Base-by-base conservation (phyloP, 1,284 basidiomycete genomes). In the Cutaneotrichosporon arboriforme region DNA sequence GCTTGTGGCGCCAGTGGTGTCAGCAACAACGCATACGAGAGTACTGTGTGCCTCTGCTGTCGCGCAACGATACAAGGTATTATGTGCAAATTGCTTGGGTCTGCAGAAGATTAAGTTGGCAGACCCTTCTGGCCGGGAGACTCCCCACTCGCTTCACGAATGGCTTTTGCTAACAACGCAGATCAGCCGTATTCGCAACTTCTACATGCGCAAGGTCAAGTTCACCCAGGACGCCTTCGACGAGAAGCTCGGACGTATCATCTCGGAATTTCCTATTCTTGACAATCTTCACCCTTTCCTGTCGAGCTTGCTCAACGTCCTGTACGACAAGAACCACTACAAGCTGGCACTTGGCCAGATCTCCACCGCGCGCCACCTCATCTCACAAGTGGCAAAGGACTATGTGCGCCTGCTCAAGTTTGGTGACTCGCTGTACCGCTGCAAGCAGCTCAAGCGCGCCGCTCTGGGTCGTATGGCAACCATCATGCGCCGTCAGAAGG, bases 191-290 rank as follows among this genome's bases (percentile, higher is more conserved):
- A 76, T 76, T 64, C 70, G 75, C 51, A 71, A 74, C 54, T 75
- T 97, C 75, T 97, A 98, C 77, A 97, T 97, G 94, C 85, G 93
- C 74, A 98, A 97, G 77, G 93, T 98, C 77, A 98, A 97, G 78
- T 98, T 97, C 76, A 96, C 93, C 1, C 93, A 97, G 76, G 92
- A 97, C 73, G 83, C 89, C 14, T 97, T 98, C 65, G 92, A 94
- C 63, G 94, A 98, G 77, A 97, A 97, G 75, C 83, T 99, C 34
- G 86, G 87, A 54, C 87, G 86, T 34, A 99, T 99, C 69, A 78
- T 99, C 64, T 83, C 83, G 43, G 94, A 98, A 73, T 99, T 99
- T 76, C 94, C 94, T 17, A 86, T 97, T 75, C 86, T 98, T 54
- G 93, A 98, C 76, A 92, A 97, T 70, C 80, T 97, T 8, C 92